These are phyloP conservation scores for Potentilla sterilis DNA, from an alignment of 306 rosid species.

Conservation along the genomic window DNA sequence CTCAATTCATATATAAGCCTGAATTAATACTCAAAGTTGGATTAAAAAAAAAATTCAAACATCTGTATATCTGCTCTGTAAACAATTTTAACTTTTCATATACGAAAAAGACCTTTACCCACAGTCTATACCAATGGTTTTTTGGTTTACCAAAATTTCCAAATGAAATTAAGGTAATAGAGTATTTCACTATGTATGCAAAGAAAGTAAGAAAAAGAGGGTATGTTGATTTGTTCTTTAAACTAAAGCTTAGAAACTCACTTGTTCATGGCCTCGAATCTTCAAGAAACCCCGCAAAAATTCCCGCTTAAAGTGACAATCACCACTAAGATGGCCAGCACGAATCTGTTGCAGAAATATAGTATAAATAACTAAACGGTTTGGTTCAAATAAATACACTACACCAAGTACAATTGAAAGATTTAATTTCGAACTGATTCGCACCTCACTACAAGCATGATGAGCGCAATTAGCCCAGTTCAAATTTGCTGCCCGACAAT, in stretches of 20 bases:
- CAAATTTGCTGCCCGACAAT: slow-evolving; percentile 76
- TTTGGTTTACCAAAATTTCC: not conserved
- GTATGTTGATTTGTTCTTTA: not conserved
- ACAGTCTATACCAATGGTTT: not conserved
- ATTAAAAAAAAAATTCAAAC: no score
- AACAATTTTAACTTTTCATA: not conserved
- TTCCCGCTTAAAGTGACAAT: slow-evolving; percentile 89
- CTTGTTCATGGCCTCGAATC: slow-evolving; percentile 80
- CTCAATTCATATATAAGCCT: not conserved
- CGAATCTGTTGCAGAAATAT: slow-evolving; percentile 55
- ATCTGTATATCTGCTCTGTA: not conserved
- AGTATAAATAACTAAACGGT: not conserved
- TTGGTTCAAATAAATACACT: not conserved
- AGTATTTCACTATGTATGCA: not conserved
- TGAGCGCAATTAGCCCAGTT: slow-evolving; percentile 87
- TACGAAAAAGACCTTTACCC: not conserved
- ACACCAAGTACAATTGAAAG: slow-evolving; percentile 2
- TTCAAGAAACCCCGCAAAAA: slow-evolving; percentile 58
- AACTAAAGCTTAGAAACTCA: slow-evolving; percentile 22
- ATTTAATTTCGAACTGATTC: not conserved
- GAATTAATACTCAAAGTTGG: not conserved
- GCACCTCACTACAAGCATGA: slow-evolving; percentile 94
- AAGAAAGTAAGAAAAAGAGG: not conserved
- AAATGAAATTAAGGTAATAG: not conserved
- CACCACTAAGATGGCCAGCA: slow-evolving; percentile 89